A percentile compares a stretch with the other conserved stretches of the same genome.
Conservation (phyloP, 768 basidiomycete species). For the Mycena rosella region DNA sequence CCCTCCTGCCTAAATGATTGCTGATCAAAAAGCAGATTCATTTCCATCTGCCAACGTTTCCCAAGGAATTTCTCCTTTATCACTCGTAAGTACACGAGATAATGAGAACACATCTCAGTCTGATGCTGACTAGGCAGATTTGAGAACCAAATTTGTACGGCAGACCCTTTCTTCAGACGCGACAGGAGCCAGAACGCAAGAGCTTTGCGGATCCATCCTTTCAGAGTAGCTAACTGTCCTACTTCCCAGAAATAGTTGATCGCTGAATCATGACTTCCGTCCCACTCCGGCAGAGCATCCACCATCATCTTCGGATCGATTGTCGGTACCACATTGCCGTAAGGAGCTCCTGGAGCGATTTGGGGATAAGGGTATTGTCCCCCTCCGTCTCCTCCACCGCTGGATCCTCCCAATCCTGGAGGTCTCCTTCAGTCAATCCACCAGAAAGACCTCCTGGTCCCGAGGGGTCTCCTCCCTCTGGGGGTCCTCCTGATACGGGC, state of each 20-base stretch:
- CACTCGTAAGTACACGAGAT: not conserved
- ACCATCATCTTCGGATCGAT: not conserved
- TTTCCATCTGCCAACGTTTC: not conserved
- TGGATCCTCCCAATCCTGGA: no score
- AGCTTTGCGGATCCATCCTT: not conserved
- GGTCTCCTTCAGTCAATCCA: no score
- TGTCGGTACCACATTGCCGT: not conserved
- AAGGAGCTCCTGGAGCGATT: not conserved
- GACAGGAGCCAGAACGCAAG: slow-evolving; percentile 4
- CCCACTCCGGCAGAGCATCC: not conserved
- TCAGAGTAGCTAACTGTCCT: no score
- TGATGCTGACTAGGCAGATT: not conserved
- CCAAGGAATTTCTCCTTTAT: slow-evolving; percentile 10
- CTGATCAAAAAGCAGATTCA: not conserved
- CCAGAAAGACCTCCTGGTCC: no score
- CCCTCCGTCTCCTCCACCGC: no score
- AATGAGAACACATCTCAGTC: slow-evolving; percentile 6
- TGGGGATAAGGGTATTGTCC: no score
- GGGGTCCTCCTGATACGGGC: no score
- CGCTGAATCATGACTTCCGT: not conserved
- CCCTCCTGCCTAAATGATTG: slow-evolving; percentile 13
- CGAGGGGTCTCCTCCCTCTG: no score
- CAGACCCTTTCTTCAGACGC: not conserved
- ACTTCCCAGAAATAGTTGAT: not conserved
- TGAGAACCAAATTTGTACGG: not conserved